These are phyloP conservation scores for Brassica rapa DNA, from an alignment of 345 rosid genomes.

Conservation along the genomic window DNA sequence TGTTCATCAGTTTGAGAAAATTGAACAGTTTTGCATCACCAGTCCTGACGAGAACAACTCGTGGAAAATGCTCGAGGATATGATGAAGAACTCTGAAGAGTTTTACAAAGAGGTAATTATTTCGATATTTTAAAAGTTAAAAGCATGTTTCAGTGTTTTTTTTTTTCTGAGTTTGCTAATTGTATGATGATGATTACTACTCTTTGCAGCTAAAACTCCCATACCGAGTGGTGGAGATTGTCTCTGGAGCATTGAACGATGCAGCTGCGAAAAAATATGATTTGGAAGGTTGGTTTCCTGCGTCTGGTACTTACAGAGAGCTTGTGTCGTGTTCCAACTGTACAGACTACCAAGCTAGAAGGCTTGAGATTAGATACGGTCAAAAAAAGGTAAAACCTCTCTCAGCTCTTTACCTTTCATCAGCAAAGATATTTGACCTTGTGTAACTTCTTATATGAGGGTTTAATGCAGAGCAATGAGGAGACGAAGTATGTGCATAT, in stretches of 20 bases:
- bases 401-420: not conserved
- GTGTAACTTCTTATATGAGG: not conserved
- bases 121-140: too few relatives aligned
- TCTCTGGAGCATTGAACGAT: slow-evolving; percentile 89
- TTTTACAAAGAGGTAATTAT: slow-evolving; percentile 72
- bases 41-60: slow-evolving; percentile 82
- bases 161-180: too few relatives aligned
- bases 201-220: slow-evolving; percentile 74
- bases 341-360: slow-evolving; percentile 86
- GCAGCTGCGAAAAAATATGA: slow-evolving; percentile 98
- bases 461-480: slow-evolving; percentile 66
- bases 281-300: slow-evolving; percentile 95
- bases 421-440: not conserved
- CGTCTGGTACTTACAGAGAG: slow-evolving; percentile 87
- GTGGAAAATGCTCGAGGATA: slow-evolving; percentile 92
- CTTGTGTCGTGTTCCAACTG: slow-evolving; percentile 93
- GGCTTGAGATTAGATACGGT: slow-evolving; percentile 84
- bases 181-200: not conserved
- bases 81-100: slow-evolving; percentile 87
- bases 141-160: too few relatives aligned
- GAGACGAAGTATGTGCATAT: slow-evolving; percentile 78
- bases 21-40: slow-evolving; percentile 93
- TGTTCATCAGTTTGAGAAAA: slow-evolving; percentile 98
- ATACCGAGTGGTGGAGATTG: slow-evolving; percentile 78
- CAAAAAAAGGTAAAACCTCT: slow-evolving; percentile 80